Percentiles rank a stretch among this genome's conserved stretches.
These are phyloP conservation scores for Aspergillus sp. DNA, from an alignment of 2,329 filamentous ascomycete genomes.

Conservation along the genomic window DNA sequence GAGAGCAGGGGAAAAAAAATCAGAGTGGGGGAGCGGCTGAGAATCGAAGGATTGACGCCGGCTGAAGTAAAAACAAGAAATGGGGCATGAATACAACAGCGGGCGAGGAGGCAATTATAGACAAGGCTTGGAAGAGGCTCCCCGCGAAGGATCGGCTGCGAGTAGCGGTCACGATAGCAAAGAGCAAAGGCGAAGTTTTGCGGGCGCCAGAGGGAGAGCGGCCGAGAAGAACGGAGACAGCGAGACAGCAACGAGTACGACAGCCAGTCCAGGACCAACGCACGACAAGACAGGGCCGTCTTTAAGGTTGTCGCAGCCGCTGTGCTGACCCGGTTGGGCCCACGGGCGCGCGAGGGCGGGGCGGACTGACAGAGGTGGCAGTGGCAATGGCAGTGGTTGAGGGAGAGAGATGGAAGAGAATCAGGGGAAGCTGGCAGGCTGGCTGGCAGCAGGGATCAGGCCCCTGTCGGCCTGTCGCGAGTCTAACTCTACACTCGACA, in stretches of 20 bases:
- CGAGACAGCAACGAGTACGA: neutral
- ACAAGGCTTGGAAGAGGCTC: neutral
- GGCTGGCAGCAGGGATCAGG: neutral
- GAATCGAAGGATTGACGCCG: neutral
- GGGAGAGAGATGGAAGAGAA: neutral
- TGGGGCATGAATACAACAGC: neutral
- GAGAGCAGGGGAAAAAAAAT: neutral
- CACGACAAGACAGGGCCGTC: constrained; percentile 5
- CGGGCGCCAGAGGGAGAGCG: neutral
- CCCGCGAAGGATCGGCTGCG: constrained; percentile 9
- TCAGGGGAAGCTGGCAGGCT: constrained; percentile 1
- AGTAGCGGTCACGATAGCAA: constrained; percentile 21
- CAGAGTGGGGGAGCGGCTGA: constrained; percentile 1
- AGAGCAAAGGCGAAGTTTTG: neutral
- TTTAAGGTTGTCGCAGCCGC: constrained; percentile 27
- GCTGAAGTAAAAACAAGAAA: neutral
- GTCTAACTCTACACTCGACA: too few relatives aligned
- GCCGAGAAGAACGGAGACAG: neutral
- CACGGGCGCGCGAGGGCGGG: constrained; percentile 23
- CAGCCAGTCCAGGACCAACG: neutral
- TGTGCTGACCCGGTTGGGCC: constrained; percentile 25
- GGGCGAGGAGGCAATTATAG: constrained; percentile 5
- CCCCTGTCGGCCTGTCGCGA: neutral
- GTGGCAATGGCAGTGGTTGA: neutral
- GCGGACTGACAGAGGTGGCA: constrained; percentile 12